Evolutionary conservation across 805 yeast species (phyloP).

Genomic region (Candida methanosorbosa): DNA sequence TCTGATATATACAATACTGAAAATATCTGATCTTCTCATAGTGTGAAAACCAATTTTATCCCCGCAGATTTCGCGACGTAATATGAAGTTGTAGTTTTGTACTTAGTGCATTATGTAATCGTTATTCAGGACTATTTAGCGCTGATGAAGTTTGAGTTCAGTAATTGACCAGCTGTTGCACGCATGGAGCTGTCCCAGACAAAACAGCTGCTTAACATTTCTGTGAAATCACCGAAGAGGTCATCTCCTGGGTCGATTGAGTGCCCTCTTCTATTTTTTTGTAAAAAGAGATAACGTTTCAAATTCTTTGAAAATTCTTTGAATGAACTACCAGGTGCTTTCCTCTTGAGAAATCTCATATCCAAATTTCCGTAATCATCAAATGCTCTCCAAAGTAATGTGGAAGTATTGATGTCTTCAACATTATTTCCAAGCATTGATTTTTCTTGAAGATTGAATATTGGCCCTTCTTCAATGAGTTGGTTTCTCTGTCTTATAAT

Average conservation of each 20-base stretch:
- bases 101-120: background rate
- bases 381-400: conserved; percentile 31
- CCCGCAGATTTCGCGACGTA: too few relatives aligned
- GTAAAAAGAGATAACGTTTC: background rate
- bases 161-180: conserved; percentile 17
- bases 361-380: conserved; percentile 19
- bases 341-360: conserved; percentile 8
- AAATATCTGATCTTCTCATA: too few relatives aligned
- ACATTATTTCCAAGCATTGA: background rate
- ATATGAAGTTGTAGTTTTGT: too few relatives aligned
- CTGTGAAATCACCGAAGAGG: conserved; percentile 12
- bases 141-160: conserved; percentile 19
- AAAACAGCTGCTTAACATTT: conserved; percentile 21
- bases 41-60: too few relatives aligned
- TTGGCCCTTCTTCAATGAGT: conserved; percentile 26
- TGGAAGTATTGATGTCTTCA: conserved; percentile 12
- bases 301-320: conserved; percentile 10
- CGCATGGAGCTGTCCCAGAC: conserved; percentile 29
- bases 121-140: background rate
- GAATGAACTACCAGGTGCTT: conserved; percentile 11
- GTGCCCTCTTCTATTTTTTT: conserved; percentile 2
- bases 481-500: conserved; percentile 31
- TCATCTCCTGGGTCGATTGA: background rate
- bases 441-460: conserved; percentile 5
- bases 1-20: too few relatives aligned